Conservation (phyloP, 805 yeast species). For the Saccharomycopsis javanensis region DNA sequence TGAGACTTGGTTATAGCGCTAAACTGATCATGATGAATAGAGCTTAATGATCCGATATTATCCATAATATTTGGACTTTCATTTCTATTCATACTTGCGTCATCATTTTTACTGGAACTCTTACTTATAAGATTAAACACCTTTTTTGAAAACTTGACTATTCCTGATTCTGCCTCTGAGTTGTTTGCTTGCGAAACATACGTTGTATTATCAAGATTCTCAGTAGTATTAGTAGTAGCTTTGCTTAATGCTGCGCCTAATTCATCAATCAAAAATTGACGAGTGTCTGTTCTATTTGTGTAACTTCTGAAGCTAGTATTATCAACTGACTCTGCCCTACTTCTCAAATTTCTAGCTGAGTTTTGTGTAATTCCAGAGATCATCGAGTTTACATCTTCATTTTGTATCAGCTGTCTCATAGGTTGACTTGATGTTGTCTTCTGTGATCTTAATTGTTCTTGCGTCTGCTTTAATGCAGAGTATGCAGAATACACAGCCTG, state of each 20-base stretch:
- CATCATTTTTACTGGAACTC: neutral
- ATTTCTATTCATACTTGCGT: neutral
- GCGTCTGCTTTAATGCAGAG: slow-evolving; percentile 6
- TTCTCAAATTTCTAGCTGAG: neutral
- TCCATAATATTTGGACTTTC: neutral
- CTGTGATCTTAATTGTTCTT: neutral
- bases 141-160: neutral
- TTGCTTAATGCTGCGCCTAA: neutral
- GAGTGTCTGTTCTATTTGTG: neutral
- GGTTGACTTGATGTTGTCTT: neutral
- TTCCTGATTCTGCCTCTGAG: slow-evolving; percentile 2
- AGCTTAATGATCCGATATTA: neutral
- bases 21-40: neutral
- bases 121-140: neutral
- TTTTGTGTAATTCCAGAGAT: neutral
- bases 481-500: slow-evolving; percentile 8
- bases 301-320: neutral
- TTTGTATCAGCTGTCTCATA: neutral
- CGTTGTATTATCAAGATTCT: neutral
- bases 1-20: neutral
- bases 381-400: neutral
- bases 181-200: neutral
- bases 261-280: neutral
- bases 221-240: slow-evolving; percentile 1
- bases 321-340: neutral